phyloP scores from a whole-genome alignment of 129 eudicot genomes.

The Mikania micrantha region DNA sequence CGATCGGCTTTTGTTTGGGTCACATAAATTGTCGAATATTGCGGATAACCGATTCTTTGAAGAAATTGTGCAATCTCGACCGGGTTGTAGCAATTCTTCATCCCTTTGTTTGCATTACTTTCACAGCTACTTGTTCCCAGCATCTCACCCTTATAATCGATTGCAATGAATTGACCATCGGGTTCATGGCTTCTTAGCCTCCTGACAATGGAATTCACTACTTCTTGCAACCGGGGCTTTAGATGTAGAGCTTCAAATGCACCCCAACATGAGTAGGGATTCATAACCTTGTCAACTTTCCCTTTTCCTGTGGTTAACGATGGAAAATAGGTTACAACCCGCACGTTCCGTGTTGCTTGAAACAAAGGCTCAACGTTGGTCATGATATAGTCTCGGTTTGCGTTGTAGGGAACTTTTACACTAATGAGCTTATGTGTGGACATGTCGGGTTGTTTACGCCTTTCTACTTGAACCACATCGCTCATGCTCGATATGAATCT shows the following conservation, averaged over 20 bases:
- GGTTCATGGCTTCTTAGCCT: conserved; percentile 31
- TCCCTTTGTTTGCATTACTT: conserved; percentile 2
- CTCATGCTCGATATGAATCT: conserved; percentile 48
- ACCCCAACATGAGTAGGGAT: conserved; percentile 45
- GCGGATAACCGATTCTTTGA: conserved; percentile 33
- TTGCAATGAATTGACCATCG: conserved; percentile 41
- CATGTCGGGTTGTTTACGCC: conserved; percentile 22
- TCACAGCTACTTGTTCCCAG: conserved; percentile 31
- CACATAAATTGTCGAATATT: conserved; percentile 53
- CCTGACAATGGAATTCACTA: conserved; percentile 36
- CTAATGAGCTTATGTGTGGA: conserved; percentile 21
- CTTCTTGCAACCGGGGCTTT: conserved; percentile 37
- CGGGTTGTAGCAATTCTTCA: conserved; percentile 42
- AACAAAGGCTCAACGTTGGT: conserved; percentile 46
- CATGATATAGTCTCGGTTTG: conserved; percentile 38
- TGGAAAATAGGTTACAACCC: conserved; percentile 41
- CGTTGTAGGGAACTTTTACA: conserved; percentile 55
- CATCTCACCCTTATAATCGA: conserved; percentile 45
- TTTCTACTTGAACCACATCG: conserved; percentile 54
- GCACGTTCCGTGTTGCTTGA: conserved; percentile 27
- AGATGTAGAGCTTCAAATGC: conserved; percentile 48
- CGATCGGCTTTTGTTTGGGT: conserved; percentile 43
- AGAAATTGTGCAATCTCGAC: conserved; percentile 47
- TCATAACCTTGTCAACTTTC: conserved; percentile 19
- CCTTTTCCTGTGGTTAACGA: conserved; percentile 20